Conservation (phyloP, 1,139 yeast species). For the Candida sp. region DNA sequence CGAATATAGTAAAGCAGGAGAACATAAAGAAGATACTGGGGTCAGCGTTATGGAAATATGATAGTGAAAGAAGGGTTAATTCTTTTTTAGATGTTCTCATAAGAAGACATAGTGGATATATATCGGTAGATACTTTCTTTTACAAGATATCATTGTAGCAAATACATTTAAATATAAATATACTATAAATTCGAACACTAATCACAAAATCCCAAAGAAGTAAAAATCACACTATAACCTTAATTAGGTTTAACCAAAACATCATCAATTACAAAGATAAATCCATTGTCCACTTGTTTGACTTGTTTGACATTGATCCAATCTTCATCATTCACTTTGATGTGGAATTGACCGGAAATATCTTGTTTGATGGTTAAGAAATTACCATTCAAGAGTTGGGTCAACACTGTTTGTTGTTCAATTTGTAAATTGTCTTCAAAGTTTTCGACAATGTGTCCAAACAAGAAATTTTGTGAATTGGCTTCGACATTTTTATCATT, state of each 20-base stretch:
- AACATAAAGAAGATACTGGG: constrained; percentile 53
- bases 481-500: constrained; percentile 34
- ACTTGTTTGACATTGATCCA: constrained; percentile 38
- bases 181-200: no score
- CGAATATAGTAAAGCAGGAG: constrained; percentile 50
- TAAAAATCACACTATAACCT: not conserved
- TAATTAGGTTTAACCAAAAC: constrained; percentile 27
- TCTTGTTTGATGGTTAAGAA: constrained; percentile 39
- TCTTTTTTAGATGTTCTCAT: not conserved
- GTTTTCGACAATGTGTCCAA: constrained; percentile 46
- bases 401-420: constrained; percentile 19
- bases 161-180: no score
- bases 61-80: not conserved
- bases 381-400: constrained; percentile 39
- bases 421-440: constrained; percentile 17
- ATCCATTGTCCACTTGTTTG: constrained; percentile 56
- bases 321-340: constrained; percentile 23
- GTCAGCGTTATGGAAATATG: constrained; percentile 31
- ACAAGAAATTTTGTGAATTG: constrained; percentile 50
- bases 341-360: constrained; percentile 30
- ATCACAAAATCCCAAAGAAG: no score
- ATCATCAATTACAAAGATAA: constrained; percentile 47
- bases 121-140: not conserved
- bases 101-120: constrained; percentile 1
- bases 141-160: no score